Evolutionary conservation across 2,329 filamentous ascomycete species (phyloP), one percentile per base, ranked within the genome.

Genomic region (Fragosphaeria purpurea): DNA sequence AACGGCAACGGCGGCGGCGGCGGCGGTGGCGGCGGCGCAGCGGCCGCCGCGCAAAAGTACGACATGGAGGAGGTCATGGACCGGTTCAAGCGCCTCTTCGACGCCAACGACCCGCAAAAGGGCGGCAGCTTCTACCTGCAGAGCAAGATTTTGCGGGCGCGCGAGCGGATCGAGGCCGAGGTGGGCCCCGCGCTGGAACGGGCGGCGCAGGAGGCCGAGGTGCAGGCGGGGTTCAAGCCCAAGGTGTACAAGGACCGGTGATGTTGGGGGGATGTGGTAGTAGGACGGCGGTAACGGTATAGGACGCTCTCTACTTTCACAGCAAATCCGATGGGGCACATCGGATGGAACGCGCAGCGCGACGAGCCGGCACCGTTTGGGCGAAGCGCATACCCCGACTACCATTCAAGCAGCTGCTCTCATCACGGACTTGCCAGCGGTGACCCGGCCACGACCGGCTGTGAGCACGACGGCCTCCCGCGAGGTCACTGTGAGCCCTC

Each of bases 121-220:
- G 93, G 93, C 38, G 93, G 93, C 48, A 96, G 89, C 62, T 98
- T 98, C 70, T 98, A 98, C 69, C 76, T 98, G 46, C 93, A 98
- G 71, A 97, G 91, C 76, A 98, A 98, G 72, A 82, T 98, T 50
- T 70, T 97, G 59, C 77, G 93, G 55, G 93, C 93, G 52, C 80
- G 91, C 61, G 91, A 98, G 71, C 76, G 93, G 57, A 85, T 98
- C 70, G 91, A 97, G 72, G 77, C 85, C 61, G 91, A 98, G 69
- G 72, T 93, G 41, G 76, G 82, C 57, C 82, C 86, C 53, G 78
- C 83, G 53, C 75, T 82, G 61, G 83, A 87, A 64, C 82, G 83
- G 64, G 76, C 78, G 11, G 81, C 83, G 59, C 75, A 81, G 61
- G 88, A 95, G 63, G 83, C 84, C 50, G 89, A 95, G 67, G 61